Base-by-base conservation (phyloP, 177 flowering plant species). In the Tripterygium wilfordii region DNA sequence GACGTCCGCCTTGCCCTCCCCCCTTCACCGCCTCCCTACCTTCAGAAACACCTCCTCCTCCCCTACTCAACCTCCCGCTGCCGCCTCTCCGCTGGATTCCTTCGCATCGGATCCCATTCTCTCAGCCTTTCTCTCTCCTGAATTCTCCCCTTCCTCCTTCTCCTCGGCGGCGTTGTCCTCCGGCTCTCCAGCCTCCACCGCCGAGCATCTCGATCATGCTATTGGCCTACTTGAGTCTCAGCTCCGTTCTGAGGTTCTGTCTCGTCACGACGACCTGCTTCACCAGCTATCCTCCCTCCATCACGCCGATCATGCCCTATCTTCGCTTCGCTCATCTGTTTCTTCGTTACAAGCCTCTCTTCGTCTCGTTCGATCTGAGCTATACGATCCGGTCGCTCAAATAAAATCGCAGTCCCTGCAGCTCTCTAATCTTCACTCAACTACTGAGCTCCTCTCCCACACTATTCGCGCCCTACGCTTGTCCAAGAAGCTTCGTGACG, bases 131-230 rank as follows among this genome's bases (percentile, higher is more conserved):
- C 84, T 92, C 61, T 88, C 98, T 29, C 60, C 85, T 1, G 67
- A 72, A 52, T 92, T 92, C 76, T 64, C 75, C 48, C 74, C 98
- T 50, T 59, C 91, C 19, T 62, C 60, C 16, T 92, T 92, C 85
- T 92, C 98, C 70, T 83, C 98, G 44, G 74, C 83, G 43, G 96
- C 96, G 39, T 94, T 92, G 42, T 69, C 85, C 54, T 79, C 98
- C 47, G 95, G 94, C 51, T 88, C 98, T 31, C 79, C 98, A 20
- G 96, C 96, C 38, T 75, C 96, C 56, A 69, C 84, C 39, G 88
- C 92, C 61, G 98, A 92, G 63, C 78, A 75, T 47, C 88, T 92
- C 61, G 82, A 86, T 46, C 67, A 79, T 15, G 94, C 83, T 43
- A 78, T 86, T 53, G 84, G 80, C 40, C 88, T 74, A 49, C 84